Base-by-base conservation (phyloP, 768 basidiomycete genomes). In the Termitomyces sp. region DNA sequence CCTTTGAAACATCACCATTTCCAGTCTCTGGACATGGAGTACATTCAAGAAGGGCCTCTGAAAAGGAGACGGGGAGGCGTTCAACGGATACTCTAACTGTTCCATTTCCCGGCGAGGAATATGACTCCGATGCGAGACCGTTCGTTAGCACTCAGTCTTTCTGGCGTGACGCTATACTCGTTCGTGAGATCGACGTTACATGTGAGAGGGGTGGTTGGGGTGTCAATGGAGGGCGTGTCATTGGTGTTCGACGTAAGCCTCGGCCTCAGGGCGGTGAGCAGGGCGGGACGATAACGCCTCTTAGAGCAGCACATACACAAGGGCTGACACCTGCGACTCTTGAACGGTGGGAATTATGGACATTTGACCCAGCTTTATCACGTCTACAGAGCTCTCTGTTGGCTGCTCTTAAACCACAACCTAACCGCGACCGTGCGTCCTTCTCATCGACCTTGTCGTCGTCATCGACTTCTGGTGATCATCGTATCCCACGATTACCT, bases 281-380 rank as follows among this genome's bases (percentile, higher is more conserved):
- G 45, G 58, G 69, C 32, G 60, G 53, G 23, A 60, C 61, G 29
- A 48, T 51, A 44, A 35, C 38, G 17, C 54, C 58, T 23, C 19
- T 57, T 45, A 58, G 48, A 29, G 48, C 49, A 47, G 41, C 57
- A 25, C 63, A 59, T 11, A 59, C 64, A 14, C 65, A 72, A 35
- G 88, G 87, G 14, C 70, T 92, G 58, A 83, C 87, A 19, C 63
- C 73, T 29, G 78, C 86, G 11, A 85, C 84, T 25, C 70, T 93
- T 40, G 89, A 92, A 56, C 76, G 91, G 53, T 94, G 92, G 92
- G 90, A 94, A 62, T 62, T 89, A 29, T 94, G 92, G 92, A 79
- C 76, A 38, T 87, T 90, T 63, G 88, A 93, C 62, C 82, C 83
- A 9, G 70, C 75, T 5, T 68, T 74, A 16, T 72, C 78, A 19